These are phyloP conservation scores for Pichia sp. DNA, from an alignment of 1,139 yeast genomes.

Conservation along the genomic window DNA sequence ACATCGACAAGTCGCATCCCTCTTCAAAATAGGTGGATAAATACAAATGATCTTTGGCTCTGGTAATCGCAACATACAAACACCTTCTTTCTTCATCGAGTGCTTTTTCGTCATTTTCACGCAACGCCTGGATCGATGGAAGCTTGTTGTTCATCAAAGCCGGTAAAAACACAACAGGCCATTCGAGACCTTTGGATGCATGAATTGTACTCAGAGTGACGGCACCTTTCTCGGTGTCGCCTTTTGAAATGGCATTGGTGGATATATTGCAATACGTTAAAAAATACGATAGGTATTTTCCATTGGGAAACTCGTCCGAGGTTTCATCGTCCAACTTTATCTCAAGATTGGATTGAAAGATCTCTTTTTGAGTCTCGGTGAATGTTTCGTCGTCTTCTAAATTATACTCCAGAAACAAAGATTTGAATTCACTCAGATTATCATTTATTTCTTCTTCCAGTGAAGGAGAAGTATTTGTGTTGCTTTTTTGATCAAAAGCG, in stretches of 20 bases:
- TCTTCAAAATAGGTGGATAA: constrained; percentile 2
- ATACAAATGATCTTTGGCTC: constrained; percentile 47
- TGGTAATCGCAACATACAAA: constrained; percentile 79
- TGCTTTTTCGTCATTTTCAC: constrained; percentile 11
- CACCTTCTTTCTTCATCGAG: constrained; percentile 72
- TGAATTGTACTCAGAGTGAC: constrained; percentile 61
- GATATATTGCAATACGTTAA: background rate
- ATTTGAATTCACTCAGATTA: constrained; percentile 22
- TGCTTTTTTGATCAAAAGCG: constrained; percentile 2
- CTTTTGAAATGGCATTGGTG: background rate
- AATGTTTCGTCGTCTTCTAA: background rate
- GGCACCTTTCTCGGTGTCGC: constrained; percentile 11
- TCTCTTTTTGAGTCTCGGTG: background rate
- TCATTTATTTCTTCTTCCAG: constrained; percentile 15
- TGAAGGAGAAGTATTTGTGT: background rate
- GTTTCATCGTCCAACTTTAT: background rate
- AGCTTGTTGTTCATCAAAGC: constrained; percentile 48
- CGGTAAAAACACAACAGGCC: constrained; percentile 88
- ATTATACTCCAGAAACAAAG: background rate
- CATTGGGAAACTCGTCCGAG: background rate
- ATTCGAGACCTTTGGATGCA: constrained; percentile 88
- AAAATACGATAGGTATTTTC: background rate
- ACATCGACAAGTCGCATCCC: background rate
- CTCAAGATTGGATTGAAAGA: background rate
- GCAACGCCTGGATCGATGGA: constrained; percentile 21